Conservation (phyloP, 2,329 filamentous ascomycete genomes). For the Aspergillus caelatus region DNA sequence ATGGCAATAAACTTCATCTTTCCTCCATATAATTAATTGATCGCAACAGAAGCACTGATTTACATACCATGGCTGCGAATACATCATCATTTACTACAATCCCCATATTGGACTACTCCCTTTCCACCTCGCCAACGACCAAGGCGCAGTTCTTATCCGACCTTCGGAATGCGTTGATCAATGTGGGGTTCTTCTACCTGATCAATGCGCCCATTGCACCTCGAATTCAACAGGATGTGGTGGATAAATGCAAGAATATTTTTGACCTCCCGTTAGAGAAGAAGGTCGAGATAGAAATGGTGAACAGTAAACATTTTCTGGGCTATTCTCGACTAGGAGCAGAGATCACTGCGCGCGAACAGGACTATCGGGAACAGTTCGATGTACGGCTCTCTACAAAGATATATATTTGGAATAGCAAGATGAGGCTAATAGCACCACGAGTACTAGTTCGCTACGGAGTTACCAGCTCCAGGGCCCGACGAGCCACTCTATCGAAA, state of each 20-base stretch:
- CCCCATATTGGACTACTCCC: slow-evolving; percentile 35
- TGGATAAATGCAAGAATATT: slow-evolving; percentile 45
- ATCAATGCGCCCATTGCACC: slow-evolving; percentile 30
- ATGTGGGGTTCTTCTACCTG: slow-evolving; percentile 42
- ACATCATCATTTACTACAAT: slow-evolving; percentile 37
- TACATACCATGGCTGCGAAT: slow-evolving; percentile 1
- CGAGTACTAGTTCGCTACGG: slow-evolving; percentile 38
- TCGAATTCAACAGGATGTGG: slow-evolving; percentile 29
- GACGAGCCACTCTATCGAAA: slow-evolving; percentile 40
- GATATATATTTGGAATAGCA: background rate
- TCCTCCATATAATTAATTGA: background rate
- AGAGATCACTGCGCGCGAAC: slow-evolving; percentile 36
- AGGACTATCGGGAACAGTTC: slow-evolving; percentile 41
- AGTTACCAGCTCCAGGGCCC: slow-evolving; percentile 37
- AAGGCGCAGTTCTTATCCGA: slow-evolving; percentile 30
- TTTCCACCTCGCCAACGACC: slow-evolving; percentile 20
- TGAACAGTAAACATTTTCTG: slow-evolving; percentile 41
- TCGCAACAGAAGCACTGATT: background rate
- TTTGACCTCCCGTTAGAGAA: slow-evolving; percentile 49
- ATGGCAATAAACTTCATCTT: background rate
- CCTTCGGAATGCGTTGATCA: slow-evolving; percentile 36
- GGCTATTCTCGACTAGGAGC: slow-evolving; percentile 40
- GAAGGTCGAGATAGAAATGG: slow-evolving; percentile 53
- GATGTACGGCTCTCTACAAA: slow-evolving; percentile 28
- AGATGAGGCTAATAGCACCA: background rate